These are phyloP conservation scores for Scytalidium lignicola DNA, from an alignment of 2,329 filamentous ascomycete species.

Conservation along the genomic window DNA sequence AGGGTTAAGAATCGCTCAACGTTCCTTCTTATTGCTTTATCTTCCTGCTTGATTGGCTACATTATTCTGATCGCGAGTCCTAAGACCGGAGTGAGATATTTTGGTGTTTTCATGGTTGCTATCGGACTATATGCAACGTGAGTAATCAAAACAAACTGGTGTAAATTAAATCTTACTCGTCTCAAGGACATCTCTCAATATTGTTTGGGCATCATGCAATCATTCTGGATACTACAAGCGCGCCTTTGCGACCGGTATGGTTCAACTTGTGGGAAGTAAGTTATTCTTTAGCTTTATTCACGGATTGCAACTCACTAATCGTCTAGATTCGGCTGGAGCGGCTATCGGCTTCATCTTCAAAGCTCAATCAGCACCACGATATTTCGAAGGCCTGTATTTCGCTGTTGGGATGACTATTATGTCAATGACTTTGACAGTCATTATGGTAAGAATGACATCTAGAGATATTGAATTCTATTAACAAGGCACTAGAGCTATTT, in stretches of 20 bases:
- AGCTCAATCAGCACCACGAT: not conserved
- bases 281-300: not conserved
- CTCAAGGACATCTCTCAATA: slow-evolving; percentile 1
- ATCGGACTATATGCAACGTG: slow-evolving; percentile 2
- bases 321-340: slow-evolving; percentile 1
- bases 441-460: not conserved
- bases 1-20: slow-evolving; percentile 1
- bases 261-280: slow-evolving; percentile 3
- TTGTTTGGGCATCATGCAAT: slow-evolving; percentile 1
- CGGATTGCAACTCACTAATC: not conserved
- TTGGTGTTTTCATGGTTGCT: slow-evolving; percentile 3
- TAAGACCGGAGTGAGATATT: slow-evolving; percentile 1
- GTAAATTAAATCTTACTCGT: not conserved
- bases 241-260: not conserved
- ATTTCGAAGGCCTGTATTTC: slow-evolving; percentile 4
- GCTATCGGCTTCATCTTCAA: slow-evolving; percentile 4
- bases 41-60: slow-evolving; percentile 1
- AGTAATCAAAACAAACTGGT: not conserved
- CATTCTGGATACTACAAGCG: slow-evolving; percentile 3
- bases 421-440: not conserved
- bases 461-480: not conserved
- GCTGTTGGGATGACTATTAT: slow-evolving; percentile 1
- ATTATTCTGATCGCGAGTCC: slow-evolving; percentile 1
- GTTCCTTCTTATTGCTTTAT: slow-evolving; percentile 1
- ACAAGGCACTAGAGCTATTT: not conserved